Evolutionary conservation across 176 grass and related monocot species (phyloP), one percentile per base, ranked within the genome.

Genomic region (Aegilops umbellulata): DNA sequence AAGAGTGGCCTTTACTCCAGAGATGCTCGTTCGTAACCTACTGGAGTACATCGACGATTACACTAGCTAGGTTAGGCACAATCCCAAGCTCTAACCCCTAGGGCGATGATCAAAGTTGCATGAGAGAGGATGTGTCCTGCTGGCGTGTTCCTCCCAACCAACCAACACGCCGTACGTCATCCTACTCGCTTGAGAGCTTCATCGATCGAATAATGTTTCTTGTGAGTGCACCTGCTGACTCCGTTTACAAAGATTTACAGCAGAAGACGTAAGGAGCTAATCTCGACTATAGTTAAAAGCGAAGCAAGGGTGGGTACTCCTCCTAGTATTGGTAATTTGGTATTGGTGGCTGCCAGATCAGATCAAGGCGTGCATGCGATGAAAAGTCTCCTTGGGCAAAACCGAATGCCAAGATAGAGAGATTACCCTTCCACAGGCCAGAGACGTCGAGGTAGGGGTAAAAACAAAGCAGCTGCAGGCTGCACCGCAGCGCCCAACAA

Each of bases 1-100:
- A 53, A 30, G 87, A 66, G 87, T 89, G 58, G 8, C 32, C 67
- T 90, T 78, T 82, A 82, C 83, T 82, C 72, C 42, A 78, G 35
- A 49, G 2, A 72, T 24, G 69, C 25, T 12, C 9, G 30, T 24
- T 60, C 41, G 70, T 65, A 8, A 38, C 78, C 75, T 41, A 61
- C 26, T 30, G 31, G 31, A 32, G 31, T 32, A 36, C 12, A 44
- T 42, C 41, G 10, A 10, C 7, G 68, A 75, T 75, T 42, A 76
- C 22, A 9, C 38, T 32, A 32, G 31, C 31, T 36, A 74, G 39
- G 68, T 57, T 25, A 64, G 55, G 68, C 38, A 24, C 69, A 71
- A 17, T 30, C 78, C 60, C 60, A 29, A 29, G 12, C 25, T 3
- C 58, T 84, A 80, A 47, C 47, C 36, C 68, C 53, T 82, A 77